Evolutionary conservation across 2,329 filamentous ascomycete genomes (phyloP).

Genomic region (Verticillium nubilum): DNA sequence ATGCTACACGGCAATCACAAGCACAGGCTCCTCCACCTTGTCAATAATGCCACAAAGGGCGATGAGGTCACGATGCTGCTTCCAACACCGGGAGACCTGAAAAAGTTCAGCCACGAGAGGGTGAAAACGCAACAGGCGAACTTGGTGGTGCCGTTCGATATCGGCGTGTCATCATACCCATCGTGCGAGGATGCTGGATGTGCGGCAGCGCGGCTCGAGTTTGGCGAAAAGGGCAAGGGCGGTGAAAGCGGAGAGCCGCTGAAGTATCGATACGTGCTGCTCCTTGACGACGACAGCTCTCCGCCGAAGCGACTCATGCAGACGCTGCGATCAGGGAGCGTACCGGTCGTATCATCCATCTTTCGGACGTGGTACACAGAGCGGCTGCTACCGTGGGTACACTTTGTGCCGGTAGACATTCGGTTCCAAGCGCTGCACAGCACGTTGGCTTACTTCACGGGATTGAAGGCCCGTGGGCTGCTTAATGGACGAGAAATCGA

Average conservation of each 20-base stretch:
- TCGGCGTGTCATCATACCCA: constrained; percentile 54
- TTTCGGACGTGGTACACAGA: constrained; percentile 79
- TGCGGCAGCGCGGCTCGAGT: constrained; percentile 43
- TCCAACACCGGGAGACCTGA: constrained; percentile 20
- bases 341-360: constrained; percentile 66
- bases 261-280: constrained; percentile 64
- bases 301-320: constrained; percentile 54
- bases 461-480: constrained; percentile 38
- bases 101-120: constrained; percentile 49
- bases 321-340: constrained; percentile 58
- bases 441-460: constrained; percentile 69
- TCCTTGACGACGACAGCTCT: constrained; percentile 66
- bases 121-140: constrained; percentile 50
- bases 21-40: constrained; percentile 66
- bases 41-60: constrained; percentile 49
- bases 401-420: constrained; percentile 74
- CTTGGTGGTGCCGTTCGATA: constrained; percentile 44
- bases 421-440: constrained; percentile 69
- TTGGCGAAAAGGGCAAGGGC: constrained; percentile 34
- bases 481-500: constrained; percentile 39
- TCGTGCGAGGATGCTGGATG: constrained; percentile 48
- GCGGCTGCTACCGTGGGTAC: constrained; percentile 68
- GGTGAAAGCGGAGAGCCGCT: constrained; percentile 45
- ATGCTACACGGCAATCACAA: constrained; percentile 62
- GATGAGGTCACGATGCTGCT: constrained; percentile 52